Evolutionary conservation across 352 stramenopile genomes (phyloP).

Genomic region (Globisporangium radiosum): DNA sequence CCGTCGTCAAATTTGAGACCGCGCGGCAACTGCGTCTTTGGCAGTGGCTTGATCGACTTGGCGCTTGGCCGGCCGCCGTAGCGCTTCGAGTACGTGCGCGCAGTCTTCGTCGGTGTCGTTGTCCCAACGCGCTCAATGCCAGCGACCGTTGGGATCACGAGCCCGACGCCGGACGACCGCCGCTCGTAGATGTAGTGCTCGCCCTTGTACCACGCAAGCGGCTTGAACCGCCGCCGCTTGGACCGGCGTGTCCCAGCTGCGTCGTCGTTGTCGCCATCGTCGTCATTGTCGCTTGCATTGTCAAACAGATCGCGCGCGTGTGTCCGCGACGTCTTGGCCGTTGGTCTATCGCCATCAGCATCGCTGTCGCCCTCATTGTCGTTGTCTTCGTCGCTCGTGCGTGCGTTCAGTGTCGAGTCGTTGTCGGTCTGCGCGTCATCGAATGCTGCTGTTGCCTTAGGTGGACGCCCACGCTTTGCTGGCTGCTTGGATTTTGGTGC

Average conservation of each 20-base stretch:
- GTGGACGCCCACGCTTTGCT: constrained; percentile 5
- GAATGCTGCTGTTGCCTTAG: background rate
- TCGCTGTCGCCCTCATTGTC: constrained; percentile 8
- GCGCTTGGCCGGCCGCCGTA: background rate
- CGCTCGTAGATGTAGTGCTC: constrained; percentile 85
- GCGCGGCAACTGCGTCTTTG: constrained; percentile 39
- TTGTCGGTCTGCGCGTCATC: constrained; percentile 41
- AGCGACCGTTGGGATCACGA: constrained; percentile 73
- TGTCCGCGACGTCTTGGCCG: constrained; percentile 11
- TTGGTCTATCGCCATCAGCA: constrained; percentile 1
- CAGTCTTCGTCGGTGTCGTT: constrained; percentile 43
- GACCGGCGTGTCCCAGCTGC: constrained; percentile 55
- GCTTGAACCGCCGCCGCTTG: constrained; percentile 75
- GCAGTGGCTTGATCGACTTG: constrained; percentile 32
- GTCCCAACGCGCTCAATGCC: constrained; percentile 61
- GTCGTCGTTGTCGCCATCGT: constrained; percentile 31
- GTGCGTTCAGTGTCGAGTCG: constrained; percentile 49
- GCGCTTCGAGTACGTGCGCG: constrained; percentile 22
- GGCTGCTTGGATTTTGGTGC: constrained; percentile 8
- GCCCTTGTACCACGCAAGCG: constrained; percentile 85
- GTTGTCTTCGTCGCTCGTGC: constrained; percentile 34
- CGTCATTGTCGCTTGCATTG: constrained; percentile 40
- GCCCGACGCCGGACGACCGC: constrained; percentile 69
- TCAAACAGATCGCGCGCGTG: constrained; percentile 23
- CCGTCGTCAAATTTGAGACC: constrained; percentile 44